phyloP scores from a whole-genome alignment of 2,329 filamentous ascomycete species.

The Sporothrix brasiliensis region DNA sequence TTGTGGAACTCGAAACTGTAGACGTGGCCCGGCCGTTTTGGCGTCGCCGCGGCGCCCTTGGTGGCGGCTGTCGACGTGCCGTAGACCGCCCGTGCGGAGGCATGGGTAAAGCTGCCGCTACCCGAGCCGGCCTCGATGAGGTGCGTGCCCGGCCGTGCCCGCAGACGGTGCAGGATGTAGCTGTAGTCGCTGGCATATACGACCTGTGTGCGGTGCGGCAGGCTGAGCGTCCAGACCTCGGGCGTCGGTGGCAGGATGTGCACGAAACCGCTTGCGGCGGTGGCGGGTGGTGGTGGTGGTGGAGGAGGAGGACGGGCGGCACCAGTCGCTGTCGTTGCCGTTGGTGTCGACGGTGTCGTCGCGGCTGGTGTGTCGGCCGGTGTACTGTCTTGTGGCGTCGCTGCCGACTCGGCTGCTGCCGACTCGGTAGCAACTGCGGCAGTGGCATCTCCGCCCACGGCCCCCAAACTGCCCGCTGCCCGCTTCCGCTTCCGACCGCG shows the following conservation, averaged over 20 bases:
- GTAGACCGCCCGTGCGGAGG: constrained; percentile 73
- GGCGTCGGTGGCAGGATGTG: constrained; percentile 79
- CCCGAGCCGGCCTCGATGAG: constrained; percentile 82
- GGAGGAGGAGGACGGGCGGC: constrained; percentile 38
- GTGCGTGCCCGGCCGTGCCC: constrained; percentile 70
- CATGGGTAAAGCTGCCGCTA: constrained; percentile 83
- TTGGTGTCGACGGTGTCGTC: not conserved
- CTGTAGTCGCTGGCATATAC: constrained; percentile 88
- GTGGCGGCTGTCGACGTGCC: constrained; percentile 50
- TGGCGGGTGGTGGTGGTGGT: constrained; percentile 46
- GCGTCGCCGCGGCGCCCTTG: not conserved
- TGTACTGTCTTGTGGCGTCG: constrained; percentile 13
- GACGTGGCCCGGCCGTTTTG: constrained; percentile 60
- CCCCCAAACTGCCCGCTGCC: not conserved
- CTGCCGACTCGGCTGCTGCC: not conserved
- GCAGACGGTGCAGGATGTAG: constrained; percentile 76
- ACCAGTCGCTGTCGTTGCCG: not conserved
- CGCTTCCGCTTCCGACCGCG: constrained; percentile 69
- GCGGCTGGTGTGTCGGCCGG: constrained; percentile 30
- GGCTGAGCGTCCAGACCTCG: constrained; percentile 77
- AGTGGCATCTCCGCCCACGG: constrained; percentile 36
- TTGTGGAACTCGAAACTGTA: constrained; percentile 84
- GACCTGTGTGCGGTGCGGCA: constrained; percentile 82
- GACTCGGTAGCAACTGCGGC: not conserved
- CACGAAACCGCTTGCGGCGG: constrained; percentile 64